These are phyloP conservation scores for Calonectria pteridis DNA, from an alignment of 2,329 filamentous ascomycete genomes.

Conservation along the genomic window DNA sequence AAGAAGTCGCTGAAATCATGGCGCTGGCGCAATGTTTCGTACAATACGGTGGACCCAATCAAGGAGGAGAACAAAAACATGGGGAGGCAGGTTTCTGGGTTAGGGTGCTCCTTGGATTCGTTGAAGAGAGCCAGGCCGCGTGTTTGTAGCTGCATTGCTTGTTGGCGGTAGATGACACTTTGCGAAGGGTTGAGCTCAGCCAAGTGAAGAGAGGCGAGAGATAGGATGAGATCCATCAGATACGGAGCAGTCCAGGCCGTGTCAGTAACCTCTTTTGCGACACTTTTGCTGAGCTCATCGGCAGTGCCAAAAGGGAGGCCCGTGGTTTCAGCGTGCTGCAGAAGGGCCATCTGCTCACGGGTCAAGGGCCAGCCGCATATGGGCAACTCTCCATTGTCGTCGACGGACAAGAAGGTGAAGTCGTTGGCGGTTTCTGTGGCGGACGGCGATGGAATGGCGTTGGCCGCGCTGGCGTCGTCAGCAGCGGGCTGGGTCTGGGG, in stretches of 20 bases:
- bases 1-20: conserved; percentile 5
- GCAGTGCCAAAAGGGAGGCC: neutral
- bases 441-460: neutral
- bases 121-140: conserved; percentile 12
- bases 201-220: conserved; percentile 6
- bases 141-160: conserved; percentile 20
- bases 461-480: neutral
- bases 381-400: neutral
- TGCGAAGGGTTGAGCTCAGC: conserved; percentile 5
- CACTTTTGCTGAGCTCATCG: neutral
- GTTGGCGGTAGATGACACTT: neutral
- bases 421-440: conserved; percentile 5
- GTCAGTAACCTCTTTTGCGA: neutral
- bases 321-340: neutral
- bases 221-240: conserved; percentile 7
- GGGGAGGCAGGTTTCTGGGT: neutral
- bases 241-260: conserved; percentile 18
- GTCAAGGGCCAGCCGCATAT: conserved; percentile 11
- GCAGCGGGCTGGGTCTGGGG: neutral
- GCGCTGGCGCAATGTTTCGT: neutral
- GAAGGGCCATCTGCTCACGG: conserved; percentile 12
- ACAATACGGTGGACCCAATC: neutral
- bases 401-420: neutral
- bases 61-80: conserved; percentile 21
- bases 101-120: conserved; percentile 1